A percentile compares a stretch with the other conserved stretches of the same genome.
Evolutionary conservation across 176 grass and related monocot genomes (phyloP).

Genomic region (Oropetium thomaeum): DNA sequence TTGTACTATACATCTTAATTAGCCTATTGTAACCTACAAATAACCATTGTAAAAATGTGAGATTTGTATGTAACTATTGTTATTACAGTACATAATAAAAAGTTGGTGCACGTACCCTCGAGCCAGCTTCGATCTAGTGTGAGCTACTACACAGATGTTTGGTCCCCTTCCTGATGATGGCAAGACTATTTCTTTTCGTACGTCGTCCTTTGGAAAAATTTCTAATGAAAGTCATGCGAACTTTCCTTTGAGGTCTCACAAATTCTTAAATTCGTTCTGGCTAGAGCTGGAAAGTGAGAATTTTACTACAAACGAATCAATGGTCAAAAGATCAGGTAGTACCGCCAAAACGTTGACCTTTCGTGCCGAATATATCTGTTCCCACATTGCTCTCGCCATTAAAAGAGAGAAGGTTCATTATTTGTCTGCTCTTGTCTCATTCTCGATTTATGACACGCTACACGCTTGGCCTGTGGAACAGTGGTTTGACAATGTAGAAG

Average conservation of each 20-base stretch:
- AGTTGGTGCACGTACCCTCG: slow-evolving; percentile 18
- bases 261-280: neutral
- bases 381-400: neutral
- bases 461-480: neutral
- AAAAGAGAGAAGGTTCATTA: slow-evolving; percentile 2
- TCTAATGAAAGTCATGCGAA: neutral
- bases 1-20: too few relatives aligned
- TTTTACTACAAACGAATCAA: neutral
- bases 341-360: neutral
- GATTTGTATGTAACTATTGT: too few relatives aligned
- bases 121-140: slow-evolving; percentile 11
- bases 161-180: slow-evolving; percentile 6
- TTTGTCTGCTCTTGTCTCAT: neutral
- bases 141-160: too few relatives aligned
- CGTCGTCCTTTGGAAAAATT: neutral
- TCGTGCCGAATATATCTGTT: slow-evolving; percentile 2
- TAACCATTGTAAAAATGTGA: too few relatives aligned
- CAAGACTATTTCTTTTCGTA: neutral
- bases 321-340: neutral
- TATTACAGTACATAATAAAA: too few relatives aligned
- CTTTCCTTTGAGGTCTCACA: neutral
- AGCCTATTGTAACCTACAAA: too few relatives aligned
- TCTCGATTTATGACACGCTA: slow-evolving; percentile 7
- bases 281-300: neutral
- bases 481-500: neutral